Evolutionary conservation across 2,329 filamentous ascomycete species (phyloP).

Genomic region (Trichoderma gracile): DNA sequence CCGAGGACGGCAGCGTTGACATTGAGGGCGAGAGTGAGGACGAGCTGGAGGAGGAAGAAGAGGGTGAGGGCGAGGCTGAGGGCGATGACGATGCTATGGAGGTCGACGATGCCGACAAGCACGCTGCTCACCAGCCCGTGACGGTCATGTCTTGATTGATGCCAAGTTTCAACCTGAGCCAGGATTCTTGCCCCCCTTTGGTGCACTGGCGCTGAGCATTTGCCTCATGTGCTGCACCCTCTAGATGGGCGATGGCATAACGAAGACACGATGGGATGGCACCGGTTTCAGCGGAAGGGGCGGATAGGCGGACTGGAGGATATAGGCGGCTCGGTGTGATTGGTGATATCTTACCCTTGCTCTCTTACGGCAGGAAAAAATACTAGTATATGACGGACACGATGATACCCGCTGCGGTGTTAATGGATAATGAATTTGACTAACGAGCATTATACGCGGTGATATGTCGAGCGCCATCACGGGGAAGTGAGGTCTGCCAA

Average conservation of each 20-base stretch:
- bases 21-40: conserved; percentile 76
- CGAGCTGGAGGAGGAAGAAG: conserved; percentile 67
- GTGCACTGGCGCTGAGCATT: not conserved
- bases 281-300: conserved; percentile 14
- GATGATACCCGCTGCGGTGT: conserved; percentile 10
- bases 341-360: conserved; percentile 23
- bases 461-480: not conserved
- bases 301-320: not conserved
- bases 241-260: conserved; percentile 34
- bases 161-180: not conserved
- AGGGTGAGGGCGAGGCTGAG: conserved; percentile 42
- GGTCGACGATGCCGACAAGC: conserved; percentile 47
- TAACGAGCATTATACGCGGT: not conserved
- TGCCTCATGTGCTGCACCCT: conserved; percentile 27
- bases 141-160: conserved; percentile 38
- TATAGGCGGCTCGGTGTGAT: conserved; percentile 20
- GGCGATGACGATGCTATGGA: conserved; percentile 53
- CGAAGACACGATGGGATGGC: conserved; percentile 36
- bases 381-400: conserved; percentile 13
- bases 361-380: conserved; percentile 13
- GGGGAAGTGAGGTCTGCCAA: not conserved
- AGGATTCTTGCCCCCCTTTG: not conserved
- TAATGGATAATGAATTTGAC: conserved; percentile 9
- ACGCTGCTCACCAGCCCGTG: conserved; percentile 39
- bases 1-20: conserved; percentile 76